These are phyloP conservation scores for Russula brevipes DNA, from an alignment of 768 basidiomycete genomes.

Conservation along the genomic window DNA sequence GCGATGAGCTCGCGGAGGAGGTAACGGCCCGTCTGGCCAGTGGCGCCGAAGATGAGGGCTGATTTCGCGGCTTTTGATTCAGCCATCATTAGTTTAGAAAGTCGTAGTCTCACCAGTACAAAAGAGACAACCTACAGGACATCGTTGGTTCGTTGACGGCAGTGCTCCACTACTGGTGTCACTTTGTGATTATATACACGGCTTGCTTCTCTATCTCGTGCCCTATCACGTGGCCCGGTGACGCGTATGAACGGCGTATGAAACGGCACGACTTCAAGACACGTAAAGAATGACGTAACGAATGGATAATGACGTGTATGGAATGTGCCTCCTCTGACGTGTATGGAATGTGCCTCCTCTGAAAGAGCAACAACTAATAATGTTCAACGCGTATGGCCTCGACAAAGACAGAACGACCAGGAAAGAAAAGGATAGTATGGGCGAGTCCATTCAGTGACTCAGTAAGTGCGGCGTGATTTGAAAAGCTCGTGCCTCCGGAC, in stretches of 20 bases:
- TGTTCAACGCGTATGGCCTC: neutral
- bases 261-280: too few species aligned
- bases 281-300: too few species aligned
- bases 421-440: neutral
- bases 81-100: neutral
- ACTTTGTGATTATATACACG: too few species aligned
- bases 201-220: too few species aligned
- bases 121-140: neutral
- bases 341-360: too few species aligned
- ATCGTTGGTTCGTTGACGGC: neutral
- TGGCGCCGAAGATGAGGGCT: conserved; percentile 72
- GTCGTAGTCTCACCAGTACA: neutral
- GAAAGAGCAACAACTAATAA: too few species aligned
- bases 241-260: too few species aligned
- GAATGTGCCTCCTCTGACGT: too few species aligned
- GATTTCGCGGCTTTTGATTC: conserved; percentile 25
- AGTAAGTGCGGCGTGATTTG: neutral
- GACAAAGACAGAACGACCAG: neutral
- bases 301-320: too few species aligned
- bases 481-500: neutral
- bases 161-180: too few species aligned
- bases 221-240: too few species aligned
- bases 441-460: neutral
- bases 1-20: conserved; percentile 59
- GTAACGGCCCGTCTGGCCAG: conserved; percentile 61